Percentiles rank a stretch among this genome's conserved stretches.
Conservation (phyloP, 257 asterid species). For the Forsythia viridissima region DNA sequence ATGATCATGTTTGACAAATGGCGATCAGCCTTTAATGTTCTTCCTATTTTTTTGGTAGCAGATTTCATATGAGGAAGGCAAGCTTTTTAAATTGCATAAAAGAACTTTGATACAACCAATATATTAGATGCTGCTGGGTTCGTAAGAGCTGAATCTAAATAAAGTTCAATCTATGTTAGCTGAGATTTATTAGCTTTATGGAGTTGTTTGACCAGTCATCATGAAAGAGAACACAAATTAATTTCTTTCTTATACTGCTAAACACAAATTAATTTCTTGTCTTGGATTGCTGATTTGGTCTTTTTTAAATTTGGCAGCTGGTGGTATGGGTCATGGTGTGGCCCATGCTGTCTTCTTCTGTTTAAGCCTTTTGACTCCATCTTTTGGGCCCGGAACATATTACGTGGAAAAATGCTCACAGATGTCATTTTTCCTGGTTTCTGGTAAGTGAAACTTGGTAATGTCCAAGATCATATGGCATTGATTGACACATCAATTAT, state of each 20-base stretch:
- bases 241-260: conserved; percentile 10
- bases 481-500: neutral
- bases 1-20: neutral
- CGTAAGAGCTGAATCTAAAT: neutral
- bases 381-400: conserved; percentile 96
- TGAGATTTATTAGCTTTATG: neutral
- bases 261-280: neutral
- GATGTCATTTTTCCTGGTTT: conserved; percentile 85
- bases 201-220: conserved; percentile 1
- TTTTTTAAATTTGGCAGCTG: conserved; percentile 54
- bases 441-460: conserved; percentile 51
- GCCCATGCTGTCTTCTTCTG: conserved; percentile 99
- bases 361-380: conserved; percentile 92
- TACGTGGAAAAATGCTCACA: conserved; percentile 87
- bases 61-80: neutral
- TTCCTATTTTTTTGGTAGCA: neutral
- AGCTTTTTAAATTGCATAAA: neutral
- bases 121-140: neutral
- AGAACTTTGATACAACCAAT: neutral
- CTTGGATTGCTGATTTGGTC: conserved; percentile 16
- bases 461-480: conserved; percentile 6
- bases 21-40: neutral
- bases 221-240: neutral
- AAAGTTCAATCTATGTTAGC: neutral
- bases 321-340: conserved; percentile 98